Percentiles rank a stretch among this genome's conserved stretches.
These are phyloP conservation scores for Lepidopterella palustris DNA, from an alignment of 495 filamentous ascomycete species.

Conservation along the genomic window DNA sequence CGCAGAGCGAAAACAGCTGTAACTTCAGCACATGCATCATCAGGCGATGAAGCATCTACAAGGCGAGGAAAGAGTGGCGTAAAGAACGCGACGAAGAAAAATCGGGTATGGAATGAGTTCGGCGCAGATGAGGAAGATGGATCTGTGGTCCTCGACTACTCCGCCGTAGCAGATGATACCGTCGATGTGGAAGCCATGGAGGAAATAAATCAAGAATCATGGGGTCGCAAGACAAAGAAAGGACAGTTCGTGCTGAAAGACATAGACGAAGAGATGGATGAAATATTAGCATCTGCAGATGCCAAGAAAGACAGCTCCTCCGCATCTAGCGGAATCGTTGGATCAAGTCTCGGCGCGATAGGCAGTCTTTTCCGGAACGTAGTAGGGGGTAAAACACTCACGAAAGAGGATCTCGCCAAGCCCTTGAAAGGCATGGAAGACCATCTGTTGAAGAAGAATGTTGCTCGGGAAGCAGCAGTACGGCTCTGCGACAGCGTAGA, in stretches of 20 bases:
- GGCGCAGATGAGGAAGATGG: conserved; percentile 86
- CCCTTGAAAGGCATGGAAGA: conserved; percentile 94
- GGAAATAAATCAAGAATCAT: conserved; percentile 66
- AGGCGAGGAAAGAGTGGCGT: conserved; percentile 47
- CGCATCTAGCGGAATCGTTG: conserved; percentile 57
- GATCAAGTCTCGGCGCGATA: conserved; percentile 69
- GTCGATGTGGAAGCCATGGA: conserved; percentile 55
- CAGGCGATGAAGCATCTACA: conserved; percentile 65
- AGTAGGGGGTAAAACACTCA: conserved; percentile 86
- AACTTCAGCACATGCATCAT: conserved; percentile 63
- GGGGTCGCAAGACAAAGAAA: conserved; percentile 77
- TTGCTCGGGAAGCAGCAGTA: conserved; percentile 87
- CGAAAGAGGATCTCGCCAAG: conserved; percentile 79
- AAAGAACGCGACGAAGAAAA: conserved; percentile 54
- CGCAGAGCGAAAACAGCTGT: conserved; percentile 71
- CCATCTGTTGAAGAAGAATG: conserved; percentile 91
- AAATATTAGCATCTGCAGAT: conserved; percentile 68
- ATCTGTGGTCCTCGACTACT: conserved; percentile 74
- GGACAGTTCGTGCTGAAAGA: conserved; percentile 93
- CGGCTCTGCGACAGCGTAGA: conserved; percentile 88
- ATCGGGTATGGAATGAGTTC: conserved; percentile 84
- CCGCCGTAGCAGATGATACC: conserved; percentile 47
- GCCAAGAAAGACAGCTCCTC: conserved; percentile 51
- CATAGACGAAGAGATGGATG: conserved; percentile 86
- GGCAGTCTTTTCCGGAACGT: conserved; percentile 87